These are phyloP conservation scores for Pestalotiopsis sp. DNA, from an alignment of 2,329 filamentous ascomycete genomes.

Conservation along the genomic window DNA sequence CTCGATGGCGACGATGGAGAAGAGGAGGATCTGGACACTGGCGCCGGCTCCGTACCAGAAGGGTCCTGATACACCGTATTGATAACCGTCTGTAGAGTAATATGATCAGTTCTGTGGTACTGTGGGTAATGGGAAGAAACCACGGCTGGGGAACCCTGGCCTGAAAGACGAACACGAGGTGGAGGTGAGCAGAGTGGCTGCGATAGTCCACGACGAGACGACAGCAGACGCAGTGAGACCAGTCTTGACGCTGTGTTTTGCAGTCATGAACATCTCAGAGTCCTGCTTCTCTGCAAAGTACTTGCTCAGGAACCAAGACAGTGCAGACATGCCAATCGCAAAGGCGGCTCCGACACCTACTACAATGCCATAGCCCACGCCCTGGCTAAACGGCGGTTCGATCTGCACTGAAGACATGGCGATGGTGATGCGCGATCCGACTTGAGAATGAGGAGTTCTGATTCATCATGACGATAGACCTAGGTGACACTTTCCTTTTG, in stretches of 20 bases:
- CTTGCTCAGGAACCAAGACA: slow-evolving; percentile 64
- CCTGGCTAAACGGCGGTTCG: slow-evolving; percentile 49
- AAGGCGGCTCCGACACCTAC: slow-evolving; percentile 74
- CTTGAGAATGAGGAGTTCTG: neutral
- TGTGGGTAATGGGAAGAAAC: neutral
- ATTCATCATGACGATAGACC: too few species aligned
- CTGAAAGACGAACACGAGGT: slow-evolving; percentile 45
- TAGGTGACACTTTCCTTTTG: too few species aligned
- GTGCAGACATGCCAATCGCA: slow-evolving; percentile 72
- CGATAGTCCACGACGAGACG: slow-evolving; percentile 90
- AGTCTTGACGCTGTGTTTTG: slow-evolving; percentile 83
- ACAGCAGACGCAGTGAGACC: slow-evolving; percentile 84
- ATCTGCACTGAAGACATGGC: slow-evolving; percentile 9
- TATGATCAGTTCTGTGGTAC: neutral
- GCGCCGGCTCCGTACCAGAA: slow-evolving; percentile 68
- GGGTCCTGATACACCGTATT: slow-evolving; percentile 69
- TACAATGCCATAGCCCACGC: slow-evolving; percentile 76
- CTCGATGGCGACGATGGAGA: slow-evolving; percentile 86
- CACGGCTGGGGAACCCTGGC: neutral
- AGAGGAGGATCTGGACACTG: slow-evolving; percentile 82
- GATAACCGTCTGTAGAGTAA: slow-evolving; percentile 64
- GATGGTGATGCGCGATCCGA: neutral
- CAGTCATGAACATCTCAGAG: slow-evolving; percentile 88
- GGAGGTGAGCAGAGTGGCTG: slow-evolving; percentile 76
- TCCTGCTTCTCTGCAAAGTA: slow-evolving; percentile 72